These are phyloP conservation scores for Cardiospermum halicacabum DNA, from an alignment of 345 rosid species.

Conservation along the genomic window DNA sequence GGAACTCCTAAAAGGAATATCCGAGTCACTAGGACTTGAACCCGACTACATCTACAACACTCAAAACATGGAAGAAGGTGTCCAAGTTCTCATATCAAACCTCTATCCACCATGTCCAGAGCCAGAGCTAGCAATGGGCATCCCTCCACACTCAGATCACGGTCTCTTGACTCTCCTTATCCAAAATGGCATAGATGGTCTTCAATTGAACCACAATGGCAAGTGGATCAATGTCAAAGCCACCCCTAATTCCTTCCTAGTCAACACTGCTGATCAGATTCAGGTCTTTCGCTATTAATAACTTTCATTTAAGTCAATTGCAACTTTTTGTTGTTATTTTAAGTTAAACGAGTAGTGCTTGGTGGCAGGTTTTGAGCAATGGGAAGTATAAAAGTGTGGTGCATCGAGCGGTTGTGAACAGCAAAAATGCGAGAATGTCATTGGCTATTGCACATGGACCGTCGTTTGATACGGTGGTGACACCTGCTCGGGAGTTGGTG, in stretches of 20 bases:
- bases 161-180: constrained; percentile 44
- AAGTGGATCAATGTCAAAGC: constrained; percentile 41
- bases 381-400: constrained; percentile 52
- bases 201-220: constrained; percentile 41
- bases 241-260: constrained; percentile 38
- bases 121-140: constrained; percentile 53
- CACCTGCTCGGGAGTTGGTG: constrained; percentile 28
- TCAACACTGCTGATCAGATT: constrained; percentile 44
- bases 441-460: constrained; percentile 35
- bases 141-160: constrained; percentile 57
- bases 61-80: constrained; percentile 25
- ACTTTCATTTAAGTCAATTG: too few relatives aligned
- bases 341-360: too few relatives aligned
- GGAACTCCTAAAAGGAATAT: constrained; percentile 37
- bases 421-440: constrained; percentile 29
- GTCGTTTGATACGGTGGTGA: constrained; percentile 34
- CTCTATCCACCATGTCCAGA: constrained; percentile 53
- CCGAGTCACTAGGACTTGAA: constrained; percentile 48
- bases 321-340: too few relatives aligned
- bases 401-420: constrained; percentile 47
- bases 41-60: constrained; percentile 23
- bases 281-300: constrained; percentile 30
- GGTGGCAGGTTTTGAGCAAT: constrained; percentile 40
- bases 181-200: constrained; percentile 41
- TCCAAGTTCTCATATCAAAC: constrained; percentile 30